Evolutionary conservation across 345 rosid genomes (phyloP).

Genomic region (Pistacia atlantica): DNA sequence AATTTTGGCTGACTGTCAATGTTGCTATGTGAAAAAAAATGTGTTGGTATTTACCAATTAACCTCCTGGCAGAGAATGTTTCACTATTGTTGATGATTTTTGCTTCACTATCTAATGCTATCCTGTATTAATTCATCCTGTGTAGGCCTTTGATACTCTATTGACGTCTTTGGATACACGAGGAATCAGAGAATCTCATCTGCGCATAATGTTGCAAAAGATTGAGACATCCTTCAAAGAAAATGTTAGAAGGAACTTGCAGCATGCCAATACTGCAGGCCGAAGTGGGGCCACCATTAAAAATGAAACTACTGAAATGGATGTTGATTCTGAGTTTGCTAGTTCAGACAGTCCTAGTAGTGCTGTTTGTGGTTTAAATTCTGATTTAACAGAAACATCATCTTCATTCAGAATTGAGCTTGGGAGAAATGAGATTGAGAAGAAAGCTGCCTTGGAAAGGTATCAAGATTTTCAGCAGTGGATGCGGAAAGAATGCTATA

Average conservation of each 20-base stretch:
- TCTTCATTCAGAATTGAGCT: constrained; percentile 73
- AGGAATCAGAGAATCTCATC: constrained; percentile 94
- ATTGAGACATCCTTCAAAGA: constrained; percentile 78
- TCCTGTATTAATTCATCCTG: constrained; percentile 7
- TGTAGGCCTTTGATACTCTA: constrained; percentile 87
- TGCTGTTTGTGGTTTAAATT: constrained; percentile 54
- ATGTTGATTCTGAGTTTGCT: constrained; percentile 41
- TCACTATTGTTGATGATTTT: background rate
- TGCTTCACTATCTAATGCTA: background rate
- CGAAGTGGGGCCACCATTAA: constrained; percentile 37
- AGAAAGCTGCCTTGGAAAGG: constrained; percentile 61
- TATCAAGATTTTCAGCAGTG: constrained; percentile 79
- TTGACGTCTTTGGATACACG: constrained; percentile 81
- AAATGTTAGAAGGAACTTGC: constrained; percentile 43
- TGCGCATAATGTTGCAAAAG: constrained; percentile 86
- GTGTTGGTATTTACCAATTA: background rate
- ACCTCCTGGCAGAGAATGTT: background rate
- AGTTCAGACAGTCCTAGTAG: constrained; percentile 63
- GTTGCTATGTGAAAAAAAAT: background rate
- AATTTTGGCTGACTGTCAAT: background rate
- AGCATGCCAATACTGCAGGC: constrained; percentile 28
- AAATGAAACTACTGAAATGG: constrained; percentile 45
- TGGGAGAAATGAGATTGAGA: constrained; percentile 72
- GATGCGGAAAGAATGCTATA: constrained; percentile 76
- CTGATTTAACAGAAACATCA: constrained; percentile 48